A percentile compares a stretch with the other conserved stretches of the same genome.
These are phyloP conservation scores for Exophiala xenobiotica DNA, from an alignment of 2,329 filamentous ascomycete species.

Conservation along the genomic window DNA sequence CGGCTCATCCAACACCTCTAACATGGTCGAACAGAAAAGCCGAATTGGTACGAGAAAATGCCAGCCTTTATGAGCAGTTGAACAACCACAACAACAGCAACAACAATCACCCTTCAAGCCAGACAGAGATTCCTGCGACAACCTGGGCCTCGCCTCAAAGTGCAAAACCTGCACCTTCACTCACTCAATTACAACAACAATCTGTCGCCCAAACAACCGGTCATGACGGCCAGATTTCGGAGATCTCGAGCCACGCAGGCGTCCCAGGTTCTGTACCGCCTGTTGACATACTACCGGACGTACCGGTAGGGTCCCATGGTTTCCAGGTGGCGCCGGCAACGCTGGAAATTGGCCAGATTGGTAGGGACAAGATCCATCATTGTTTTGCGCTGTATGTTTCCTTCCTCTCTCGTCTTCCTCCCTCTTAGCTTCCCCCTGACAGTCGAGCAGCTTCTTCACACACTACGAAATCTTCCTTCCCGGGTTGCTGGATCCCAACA, in stretches of 20 bases:
- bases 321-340: background rate
- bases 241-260: conserved; percentile 1
- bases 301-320: background rate
- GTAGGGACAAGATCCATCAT: too few species aligned
- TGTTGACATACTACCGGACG: background rate
- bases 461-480: conserved; percentile 13
- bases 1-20: conserved; percentile 4
- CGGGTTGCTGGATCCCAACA: conserved; percentile 28
- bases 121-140: background rate
- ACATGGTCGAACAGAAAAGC: conserved; percentile 14
- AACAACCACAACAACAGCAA: too few species aligned
- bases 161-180: background rate
- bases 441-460: conserved; percentile 10
- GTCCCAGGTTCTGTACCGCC: background rate
- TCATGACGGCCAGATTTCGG: too few species aligned
- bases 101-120: background rate
- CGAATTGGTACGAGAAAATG: conserved; percentile 13
- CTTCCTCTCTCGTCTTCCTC: too few species aligned
- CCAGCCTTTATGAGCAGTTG: conserved; percentile 11
- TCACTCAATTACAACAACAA: too few species aligned
- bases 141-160: background rate
- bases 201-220: too few species aligned
- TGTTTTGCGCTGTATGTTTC: too few species aligned
- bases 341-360: conserved; percentile 7
- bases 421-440: too few species aligned